phyloP scores from a whole-genome alignment of 441 rosid genomes.

The Sinapis alba region DNA sequence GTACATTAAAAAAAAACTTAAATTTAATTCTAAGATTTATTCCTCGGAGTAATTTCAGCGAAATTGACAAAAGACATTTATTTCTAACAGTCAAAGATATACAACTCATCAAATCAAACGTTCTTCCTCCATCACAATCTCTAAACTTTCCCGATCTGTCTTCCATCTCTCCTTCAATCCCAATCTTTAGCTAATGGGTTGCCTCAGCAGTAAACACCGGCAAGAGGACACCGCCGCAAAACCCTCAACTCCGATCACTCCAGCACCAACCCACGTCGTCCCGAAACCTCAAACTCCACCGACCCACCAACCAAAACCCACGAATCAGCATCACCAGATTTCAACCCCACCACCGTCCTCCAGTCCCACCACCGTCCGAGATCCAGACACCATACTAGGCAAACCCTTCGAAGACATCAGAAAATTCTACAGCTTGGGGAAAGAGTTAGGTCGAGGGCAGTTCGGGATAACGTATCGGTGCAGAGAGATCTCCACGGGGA shows the following conservation, averaged over 20 bases:
- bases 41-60: neutral
- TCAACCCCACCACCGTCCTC: slow-evolving; percentile 21
- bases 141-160: neutral
- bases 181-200: slow-evolving; percentile 53
- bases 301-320: slow-evolving; percentile 29
- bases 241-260: slow-evolving; percentile 29
- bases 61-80: slow-evolving; percentile 10
- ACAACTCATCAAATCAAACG: slow-evolving; percentile 3
- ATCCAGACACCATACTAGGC: slow-evolving; percentile 56
- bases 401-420: slow-evolving; percentile 73
- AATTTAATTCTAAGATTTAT: neutral
- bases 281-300: slow-evolving; percentile 30
- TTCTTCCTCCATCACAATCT: neutral
- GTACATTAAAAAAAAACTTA: neutral
- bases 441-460: slow-evolving; percentile 84
- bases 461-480: slow-evolving; percentile 80
- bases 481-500: slow-evolving; percentile 66
- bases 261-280: slow-evolving; percentile 34
- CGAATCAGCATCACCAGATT: slow-evolving; percentile 28
- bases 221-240: slow-evolving; percentile 34
- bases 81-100: slow-evolving; percentile 22
- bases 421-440: slow-evolving; percentile 56
- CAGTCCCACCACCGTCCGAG: slow-evolving; percentile 31
- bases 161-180: neutral
- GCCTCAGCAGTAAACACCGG: slow-evolving; percentile 53